Evolutionary conservation across 1,284 basidiomycete genomes (phyloP), one percentile per base, ranked within the genome.

Genomic region (Sanguinoderma infundibulare): DNA sequence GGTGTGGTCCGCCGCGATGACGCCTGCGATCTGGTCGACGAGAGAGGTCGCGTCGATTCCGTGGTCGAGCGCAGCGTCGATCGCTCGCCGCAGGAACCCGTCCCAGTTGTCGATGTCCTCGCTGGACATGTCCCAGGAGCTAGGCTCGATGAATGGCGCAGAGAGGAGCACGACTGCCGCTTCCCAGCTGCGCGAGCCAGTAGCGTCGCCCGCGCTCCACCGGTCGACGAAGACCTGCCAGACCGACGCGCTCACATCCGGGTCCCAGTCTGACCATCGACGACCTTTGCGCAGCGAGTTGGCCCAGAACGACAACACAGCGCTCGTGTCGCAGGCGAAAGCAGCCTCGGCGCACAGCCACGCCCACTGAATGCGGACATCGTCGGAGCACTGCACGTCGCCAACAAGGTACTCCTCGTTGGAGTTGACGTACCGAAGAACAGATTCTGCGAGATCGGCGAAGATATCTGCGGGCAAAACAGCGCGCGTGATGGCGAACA

Each of bases 21-120:
- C 71, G 10, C 73, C 67, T 1, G 87, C 83, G 53, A 91, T 75
- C 22, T 78, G 75, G 62, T 89, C 81, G 53, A 92, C 75, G 47
- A 91, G 80, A 5, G 71, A 67, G 24, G 77, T 67, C 0, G 81
- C 70, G 60, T 90, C 86, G 22, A 81, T 70, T 1, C 87, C 87
- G 47, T 83, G 78, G 62, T 90, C 88, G 36, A 84, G 75, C 0
- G 85, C 87, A 51, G 81, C 82, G 69, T 79, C 78, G 38, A 86
- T 77, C 0, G 83, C 77, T 57, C 79, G 77, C 6, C 75, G 75
- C 24, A 91, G 77, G 63, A 88, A 78, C 1, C 76, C 72, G 51
- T 88, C 83, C 90, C 90, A 92, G 28, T 71, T 68, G 4, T 77
- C 74, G 28, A 83, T 77, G 38, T 90, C 87, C 15, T 84, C 80